Percentiles rank a stretch among this genome's conserved stretches.
These are phyloP conservation scores for Cladophialophora immunda DNA, from an alignment of 2,329 filamentous ascomycete genomes.

Conservation along the genomic window DNA sequence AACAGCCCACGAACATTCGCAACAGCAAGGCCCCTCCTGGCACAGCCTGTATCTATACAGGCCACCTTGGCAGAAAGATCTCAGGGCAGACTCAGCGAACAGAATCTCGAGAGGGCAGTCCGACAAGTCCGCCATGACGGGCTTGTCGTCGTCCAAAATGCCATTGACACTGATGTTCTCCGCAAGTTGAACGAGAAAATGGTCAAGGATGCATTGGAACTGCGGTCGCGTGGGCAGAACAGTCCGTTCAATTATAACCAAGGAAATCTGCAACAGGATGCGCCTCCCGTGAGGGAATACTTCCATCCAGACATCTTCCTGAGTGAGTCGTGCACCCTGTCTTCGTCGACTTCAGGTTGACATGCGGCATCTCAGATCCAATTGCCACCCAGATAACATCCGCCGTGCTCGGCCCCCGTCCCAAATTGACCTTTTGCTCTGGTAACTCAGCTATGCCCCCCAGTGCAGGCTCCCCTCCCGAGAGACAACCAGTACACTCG, in stretches of 20 bases:
- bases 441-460: conserved; percentile 67
- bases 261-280: conserved; percentile 67
- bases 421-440: conserved; percentile 66
- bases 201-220: conserved; percentile 63
- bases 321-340: conserved; percentile 52
- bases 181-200: conserved; percentile 67
- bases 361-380: conserved; percentile 54
- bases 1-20: not conserved
- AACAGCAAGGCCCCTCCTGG: not conserved
- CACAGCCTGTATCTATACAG: conserved; percentile 10
- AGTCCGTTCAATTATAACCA: conserved; percentile 70
- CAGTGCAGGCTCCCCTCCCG: conserved; percentile 49
- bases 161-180: conserved; percentile 60
- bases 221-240: conserved; percentile 62
- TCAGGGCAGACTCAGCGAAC: conserved; percentile 32
- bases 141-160: conserved; percentile 64
- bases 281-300: conserved; percentile 59
- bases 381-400: conserved; percentile 52
- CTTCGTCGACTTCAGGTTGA: not conserved
- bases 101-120: conserved; percentile 66
- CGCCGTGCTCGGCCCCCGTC: conserved; percentile 62
- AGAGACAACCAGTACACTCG: conserved; percentile 65
- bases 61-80: conserved; percentile 13
- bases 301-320: conserved; percentile 63
- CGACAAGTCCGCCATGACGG: conserved; percentile 63